Percentiles rank a stretch among this genome's conserved stretches.
These are phyloP conservation scores for Phytophthora hibernalis DNA, from an alignment of 352 stramenopile genomes.

Conservation along the genomic window DNA sequence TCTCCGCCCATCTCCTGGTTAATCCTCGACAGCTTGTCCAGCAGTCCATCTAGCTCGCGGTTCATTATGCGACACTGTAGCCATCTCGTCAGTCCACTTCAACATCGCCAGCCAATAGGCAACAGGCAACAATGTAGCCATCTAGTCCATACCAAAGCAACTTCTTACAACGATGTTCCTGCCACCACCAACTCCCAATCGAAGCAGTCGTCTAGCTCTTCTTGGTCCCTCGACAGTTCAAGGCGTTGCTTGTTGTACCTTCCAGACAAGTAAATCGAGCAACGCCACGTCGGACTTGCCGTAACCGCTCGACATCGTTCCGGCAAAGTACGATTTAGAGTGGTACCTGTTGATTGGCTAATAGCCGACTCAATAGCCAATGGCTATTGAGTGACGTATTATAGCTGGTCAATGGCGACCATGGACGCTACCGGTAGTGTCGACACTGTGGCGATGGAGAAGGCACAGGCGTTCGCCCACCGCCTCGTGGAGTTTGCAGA, in stretches of 20 bases:
- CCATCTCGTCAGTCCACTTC: slow-evolving; percentile 37
- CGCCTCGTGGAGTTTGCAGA: slow-evolving; percentile 81
- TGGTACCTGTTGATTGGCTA: slow-evolving; percentile 22
- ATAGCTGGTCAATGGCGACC: slow-evolving; percentile 12
- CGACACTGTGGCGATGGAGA: slow-evolving; percentile 17
- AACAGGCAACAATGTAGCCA: slow-evolving; percentile 22
- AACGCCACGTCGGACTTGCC: too few relatives aligned
- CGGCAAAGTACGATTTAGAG: slow-evolving; percentile 32
- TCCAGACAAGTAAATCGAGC: slow-evolving; percentile 29
- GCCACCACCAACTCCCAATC: background rate
- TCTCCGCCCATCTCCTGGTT: slow-evolving; percentile 85
- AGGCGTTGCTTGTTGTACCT: slow-evolving; percentile 29
- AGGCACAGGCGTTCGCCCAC: slow-evolving; percentile 75
- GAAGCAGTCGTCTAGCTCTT: background rate
- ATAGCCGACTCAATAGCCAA: too few relatives aligned
- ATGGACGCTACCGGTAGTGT: slow-evolving; percentile 6
- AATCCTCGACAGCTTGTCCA: slow-evolving; percentile 78
- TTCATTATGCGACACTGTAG: slow-evolving; percentile 57
- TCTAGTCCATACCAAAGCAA: slow-evolving; percentile 15
- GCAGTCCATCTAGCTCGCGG: slow-evolving; percentile 77
- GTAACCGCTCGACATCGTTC: slow-evolving; percentile 20
- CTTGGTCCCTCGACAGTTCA: background rate
- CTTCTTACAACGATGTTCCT: background rate
- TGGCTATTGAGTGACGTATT: slow-evolving; percentile 15
- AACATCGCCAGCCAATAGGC: slow-evolving; percentile 37